Percentiles rank a stretch among this genome's conserved stretches.
Evolutionary conservation across 441 rosid genomes (phyloP).

Genomic region (Erodium texanum): DNA sequence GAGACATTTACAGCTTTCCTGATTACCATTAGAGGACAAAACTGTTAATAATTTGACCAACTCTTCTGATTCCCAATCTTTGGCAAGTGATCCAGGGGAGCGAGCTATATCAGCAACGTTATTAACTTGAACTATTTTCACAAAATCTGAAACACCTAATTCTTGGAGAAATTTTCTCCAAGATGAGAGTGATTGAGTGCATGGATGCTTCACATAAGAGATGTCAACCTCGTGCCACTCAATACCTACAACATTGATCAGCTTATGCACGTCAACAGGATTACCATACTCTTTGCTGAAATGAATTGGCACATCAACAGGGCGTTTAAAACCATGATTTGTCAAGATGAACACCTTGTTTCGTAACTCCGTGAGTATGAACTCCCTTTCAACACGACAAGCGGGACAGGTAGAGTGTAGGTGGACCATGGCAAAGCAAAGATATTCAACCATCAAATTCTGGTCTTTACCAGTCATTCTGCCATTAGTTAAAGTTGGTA

Average conservation of each 20-base stretch:
- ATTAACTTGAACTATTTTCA: slow-evolving; percentile 62
- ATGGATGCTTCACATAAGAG: slow-evolving; percentile 69
- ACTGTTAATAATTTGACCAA: slow-evolving; percentile 44
- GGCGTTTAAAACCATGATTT: slow-evolving; percentile 60
- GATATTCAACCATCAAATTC: slow-evolving; percentile 58
- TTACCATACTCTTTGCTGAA: slow-evolving; percentile 67
- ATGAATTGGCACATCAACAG: slow-evolving; percentile 58
- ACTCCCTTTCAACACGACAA: slow-evolving; percentile 58
- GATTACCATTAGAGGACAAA: slow-evolving; percentile 37
- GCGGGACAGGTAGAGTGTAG: slow-evolving; percentile 59
- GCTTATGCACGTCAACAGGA: slow-evolving; percentile 45
- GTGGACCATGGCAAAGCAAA: slow-evolving; percentile 90
- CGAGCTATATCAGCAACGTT: slow-evolving; percentile 46
- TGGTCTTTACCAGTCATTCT: slow-evolving; percentile 22
- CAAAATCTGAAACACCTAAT: slow-evolving; percentile 79
- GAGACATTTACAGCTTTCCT: slow-evolving; percentile 54
- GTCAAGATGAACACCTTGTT: slow-evolving; percentile 64
- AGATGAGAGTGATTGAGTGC: slow-evolving; percentile 37
- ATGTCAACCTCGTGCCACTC: slow-evolving; percentile 74
- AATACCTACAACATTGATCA: slow-evolving; percentile 42
- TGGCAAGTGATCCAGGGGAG: slow-evolving; percentile 35
- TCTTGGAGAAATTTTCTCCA: slow-evolving; percentile 89
- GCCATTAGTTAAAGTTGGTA: slow-evolving; percentile 54
- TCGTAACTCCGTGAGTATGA: slow-evolving; percentile 47
- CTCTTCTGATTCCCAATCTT: slow-evolving; percentile 90